Evolutionary conservation across 768 basidiomycete genomes (phyloP).

Genomic region (Lactifluus pinguis): DNA sequence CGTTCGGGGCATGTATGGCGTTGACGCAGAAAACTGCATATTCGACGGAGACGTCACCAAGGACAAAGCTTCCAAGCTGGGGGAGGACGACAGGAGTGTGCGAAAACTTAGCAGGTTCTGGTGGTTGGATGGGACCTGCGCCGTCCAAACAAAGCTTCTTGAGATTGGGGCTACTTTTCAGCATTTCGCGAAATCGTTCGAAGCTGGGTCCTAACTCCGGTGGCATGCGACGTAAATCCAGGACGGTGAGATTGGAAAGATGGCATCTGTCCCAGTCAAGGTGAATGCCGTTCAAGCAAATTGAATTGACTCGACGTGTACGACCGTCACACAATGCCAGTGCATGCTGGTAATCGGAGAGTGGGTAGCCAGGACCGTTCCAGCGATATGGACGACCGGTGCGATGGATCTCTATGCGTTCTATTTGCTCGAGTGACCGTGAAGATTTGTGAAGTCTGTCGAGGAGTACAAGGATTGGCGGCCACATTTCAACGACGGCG

Average conservation of each 20-base stretch:
- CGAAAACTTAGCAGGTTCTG: constrained; percentile 19
- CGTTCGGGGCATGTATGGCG: constrained; percentile 46
- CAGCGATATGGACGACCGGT: constrained; percentile 39
- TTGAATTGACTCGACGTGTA: constrained; percentile 37
- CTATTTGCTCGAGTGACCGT: constrained; percentile 27
- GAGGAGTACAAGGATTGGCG: constrained; percentile 42
- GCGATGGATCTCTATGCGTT: constrained; percentile 60
- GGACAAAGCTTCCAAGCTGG: constrained; percentile 40
- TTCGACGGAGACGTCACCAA: constrained; percentile 45
- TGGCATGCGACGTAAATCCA: constrained; percentile 58
- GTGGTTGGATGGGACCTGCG: constrained; percentile 42
- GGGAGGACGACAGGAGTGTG: constrained; percentile 37
- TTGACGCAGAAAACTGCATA: constrained; percentile 41
- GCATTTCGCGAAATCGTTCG: constrained; percentile 43
- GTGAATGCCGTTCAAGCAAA: constrained; percentile 51
- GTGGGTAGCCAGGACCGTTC: constrained; percentile 35
- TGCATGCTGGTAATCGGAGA: constrained; percentile 26
- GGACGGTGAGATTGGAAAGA: constrained; percentile 45
- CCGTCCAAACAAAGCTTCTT: constrained; percentile 51
- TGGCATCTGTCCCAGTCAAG: constrained; percentile 47
- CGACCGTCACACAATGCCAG: constrained; percentile 43
- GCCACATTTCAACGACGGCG: constrained; percentile 48
- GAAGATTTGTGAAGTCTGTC: constrained; percentile 32
- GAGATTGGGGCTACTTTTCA: constrained; percentile 34
- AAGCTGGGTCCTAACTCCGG: constrained; percentile 42